These are phyloP conservation scores for Pseudogymnoascus sp. DNA, from an alignment of 2,329 filamentous ascomycete species.

Conservation along the genomic window DNA sequence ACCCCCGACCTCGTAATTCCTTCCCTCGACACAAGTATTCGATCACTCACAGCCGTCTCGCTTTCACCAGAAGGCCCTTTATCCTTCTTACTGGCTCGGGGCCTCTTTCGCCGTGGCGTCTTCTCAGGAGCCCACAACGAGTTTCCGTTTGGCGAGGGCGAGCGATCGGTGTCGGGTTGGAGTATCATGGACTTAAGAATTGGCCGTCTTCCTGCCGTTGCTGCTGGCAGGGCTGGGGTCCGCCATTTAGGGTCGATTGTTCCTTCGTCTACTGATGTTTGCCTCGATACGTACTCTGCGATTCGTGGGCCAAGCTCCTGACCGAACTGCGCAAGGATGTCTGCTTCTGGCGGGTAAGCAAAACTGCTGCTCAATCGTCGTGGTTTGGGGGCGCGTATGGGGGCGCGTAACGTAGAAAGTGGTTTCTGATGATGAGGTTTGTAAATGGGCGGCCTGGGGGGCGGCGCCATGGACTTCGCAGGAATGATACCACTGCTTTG, in stretches of 20 bases:
- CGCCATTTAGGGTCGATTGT: conserved; percentile 23
- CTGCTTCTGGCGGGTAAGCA: conserved; percentile 21
- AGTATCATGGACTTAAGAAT: conserved; percentile 15
- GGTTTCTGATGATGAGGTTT: not conserved
- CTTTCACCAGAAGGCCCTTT: conserved; percentile 4
- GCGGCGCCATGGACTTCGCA: not conserved
- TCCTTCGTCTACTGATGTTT: conserved; percentile 17
- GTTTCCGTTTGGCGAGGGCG: conserved; percentile 19
- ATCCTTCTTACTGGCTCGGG: not conserved
- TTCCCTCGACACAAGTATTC: not conserved
- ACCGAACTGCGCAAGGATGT: conserved; percentile 25
- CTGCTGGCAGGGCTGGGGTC: conserved; percentile 17
- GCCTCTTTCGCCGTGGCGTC: conserved; percentile 11
- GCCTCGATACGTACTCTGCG: conserved; percentile 21
- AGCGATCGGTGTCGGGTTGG: conserved; percentile 17
- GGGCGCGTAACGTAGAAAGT: not conserved
- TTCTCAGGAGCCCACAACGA: conserved; percentile 26
- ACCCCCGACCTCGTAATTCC: not conserved
- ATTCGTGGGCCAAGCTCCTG: conserved; percentile 23
- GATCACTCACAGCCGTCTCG: not conserved
- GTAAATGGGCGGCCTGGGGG: not conserved
- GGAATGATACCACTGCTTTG: not conserved
- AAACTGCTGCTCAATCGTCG: not conserved
- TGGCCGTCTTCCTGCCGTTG: conserved; percentile 14
- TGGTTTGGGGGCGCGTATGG: not conserved